Base-by-base conservation (phyloP, 2,329 filamentous ascomycete species). In the Fusarium sp. region DNA sequence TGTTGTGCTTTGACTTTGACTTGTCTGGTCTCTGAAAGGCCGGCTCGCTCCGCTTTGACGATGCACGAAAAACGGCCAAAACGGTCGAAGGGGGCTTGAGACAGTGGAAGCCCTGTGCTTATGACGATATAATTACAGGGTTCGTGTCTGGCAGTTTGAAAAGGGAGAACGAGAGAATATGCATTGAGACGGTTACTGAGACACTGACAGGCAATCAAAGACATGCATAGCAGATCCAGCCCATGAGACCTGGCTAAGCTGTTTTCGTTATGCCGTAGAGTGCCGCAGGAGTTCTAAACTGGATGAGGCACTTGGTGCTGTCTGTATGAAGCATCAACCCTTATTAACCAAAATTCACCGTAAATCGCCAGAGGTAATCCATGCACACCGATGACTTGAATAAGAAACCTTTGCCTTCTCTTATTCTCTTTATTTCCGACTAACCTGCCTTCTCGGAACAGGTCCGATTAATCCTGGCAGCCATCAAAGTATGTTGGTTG, bases 201-300 rank as follows among this genome's bases (percentile, higher is more conserved):
- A 39, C 30, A 57, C n/a, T 48, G 28, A 48, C 69, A 42, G 50
- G 50, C 48, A 56, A 66, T 53, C 55, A 73, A 62, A 70, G 56
- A 62, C 70, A 71, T 73, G 66, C 66, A 65, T 67, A 55, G 62
- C 53, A 73, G 62, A 73, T 73, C 65, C 60, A 62, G 39, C 39
- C 45, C 41, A 36, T 53, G 58, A 66, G 45, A 65, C 45, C 28
- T 44, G 8, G 38, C 45, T 57, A 67, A 59, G 62, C 44, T 36
- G 24, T 39, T 45, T 55, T 54, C 39, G 64, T 41, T 35, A 36
- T 28, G 50, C 32, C 20, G 18, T 28, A 35, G 32, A 64, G 15
- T 30, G 44, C n/a, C n/a, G 51, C 48, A 26, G 24, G 28, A 22
- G 28, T 36, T 54, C 36, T 45, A 17, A 41, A 44, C 35, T 39